Evolutionary conservation across 306 rosid genomes (phyloP).

Genomic region (Erythrophleum fordii): DNA sequence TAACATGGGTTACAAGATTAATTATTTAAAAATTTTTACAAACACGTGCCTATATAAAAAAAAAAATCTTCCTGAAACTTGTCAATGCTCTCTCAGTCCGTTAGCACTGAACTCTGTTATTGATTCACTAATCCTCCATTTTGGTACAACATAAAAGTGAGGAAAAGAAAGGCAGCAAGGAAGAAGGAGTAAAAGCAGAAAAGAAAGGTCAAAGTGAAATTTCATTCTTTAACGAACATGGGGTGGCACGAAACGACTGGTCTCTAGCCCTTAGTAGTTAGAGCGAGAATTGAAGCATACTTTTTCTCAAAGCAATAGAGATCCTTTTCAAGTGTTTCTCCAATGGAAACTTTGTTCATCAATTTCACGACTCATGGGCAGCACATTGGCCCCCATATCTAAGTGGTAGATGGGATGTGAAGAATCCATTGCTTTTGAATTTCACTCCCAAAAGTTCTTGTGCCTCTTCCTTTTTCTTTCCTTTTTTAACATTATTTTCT

Average conservation of each 20-base stretch:
- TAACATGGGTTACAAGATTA: too few relatives aligned
- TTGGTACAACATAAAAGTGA: conserved; percentile 1
- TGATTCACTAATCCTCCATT: conserved; percentile 22
- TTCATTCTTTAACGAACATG: background rate
- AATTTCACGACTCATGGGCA: background rate
- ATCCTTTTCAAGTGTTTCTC: background rate
- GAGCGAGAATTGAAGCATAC: background rate
- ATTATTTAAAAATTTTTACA: background rate
- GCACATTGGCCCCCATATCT: background rate
- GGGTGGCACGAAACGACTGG: too few relatives aligned
- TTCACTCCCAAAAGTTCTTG: background rate
- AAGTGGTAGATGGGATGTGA: background rate
- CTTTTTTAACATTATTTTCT: background rate
- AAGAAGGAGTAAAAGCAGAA: conserved; percentile 1
- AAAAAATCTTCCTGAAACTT: background rate
- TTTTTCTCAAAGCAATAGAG: background rate
- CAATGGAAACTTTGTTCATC: background rate
- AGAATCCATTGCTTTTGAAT: background rate
- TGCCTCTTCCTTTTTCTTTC: background rate
- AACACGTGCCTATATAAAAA: background rate
- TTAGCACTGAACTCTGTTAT: background rate
- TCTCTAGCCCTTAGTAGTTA: background rate
- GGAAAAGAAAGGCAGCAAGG: conserved; percentile 7
- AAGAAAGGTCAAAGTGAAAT: conserved; percentile 12
- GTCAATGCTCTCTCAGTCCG: background rate